Evolutionary conservation across 2,329 filamentous ascomycete species (phyloP), one percentile per base, ranked within the genome.

Genomic region (Phaeosphaeriaceae sp.): DNA sequence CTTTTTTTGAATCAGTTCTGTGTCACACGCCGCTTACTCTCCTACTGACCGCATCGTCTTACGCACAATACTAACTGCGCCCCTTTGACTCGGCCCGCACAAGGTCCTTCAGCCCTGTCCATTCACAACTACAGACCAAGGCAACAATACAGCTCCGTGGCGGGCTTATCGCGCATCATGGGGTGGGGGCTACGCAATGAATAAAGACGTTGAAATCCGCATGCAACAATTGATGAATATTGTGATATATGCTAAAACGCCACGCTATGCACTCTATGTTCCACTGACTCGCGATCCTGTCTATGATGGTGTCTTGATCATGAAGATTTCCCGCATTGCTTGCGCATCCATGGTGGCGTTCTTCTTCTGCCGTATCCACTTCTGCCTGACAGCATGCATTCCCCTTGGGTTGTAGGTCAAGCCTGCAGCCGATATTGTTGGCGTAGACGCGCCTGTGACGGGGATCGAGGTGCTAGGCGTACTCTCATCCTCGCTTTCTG

Each of bases 291-390:
- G 10, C 44, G 22, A 46, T 56, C 26, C 49, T 50, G 24, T n/a
- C 56, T 68, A 73, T 17, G 67, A 69, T 26, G 71, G 68, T 9
- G 74, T 72, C 61, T 76, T 76, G 59, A 76, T 74, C 74, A 77
- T 77, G 60, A 77, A 74, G 59, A 77, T 77, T 72, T 97, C 93
- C 76, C 94, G 94, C 72, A 98, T 79, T 15, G 93, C 92, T 72
- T 90, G 88, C 50, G 89, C 85, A 77, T 97, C 91, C 81, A 93
- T 86, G 58, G 93, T 86, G 2, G 94, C 93, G 81, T 90, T 87
- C 70, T 88, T 89, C 83, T 98, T 98, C 69, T 95, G 92, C 56
- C 90, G 90, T 71, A 98, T 97, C 77, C 94, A 92, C 60, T 92
- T 86, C 66, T 91, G 88, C 63, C 94, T 84, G 49, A 94, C 88